Evolutionary conservation across 805 yeast genomes (phyloP).

Genomic region (Saturnispora halmiae): DNA sequence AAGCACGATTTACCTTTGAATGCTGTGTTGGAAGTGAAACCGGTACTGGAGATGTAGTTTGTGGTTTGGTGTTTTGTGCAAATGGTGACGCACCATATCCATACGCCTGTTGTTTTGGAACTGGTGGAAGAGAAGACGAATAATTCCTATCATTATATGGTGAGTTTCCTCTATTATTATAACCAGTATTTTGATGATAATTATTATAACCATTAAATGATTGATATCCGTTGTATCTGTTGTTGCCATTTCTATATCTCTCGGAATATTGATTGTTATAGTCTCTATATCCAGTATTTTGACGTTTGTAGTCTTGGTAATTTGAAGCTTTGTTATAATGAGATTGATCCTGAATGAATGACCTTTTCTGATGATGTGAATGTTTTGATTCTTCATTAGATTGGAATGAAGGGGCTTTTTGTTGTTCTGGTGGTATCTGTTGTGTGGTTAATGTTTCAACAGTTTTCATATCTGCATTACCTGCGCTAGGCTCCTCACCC

Average conservation of each 20-base stretch:
- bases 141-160: not conserved
- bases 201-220: not conserved
- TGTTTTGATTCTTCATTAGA: not conserved
- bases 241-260: not conserved
- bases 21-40: constrained; percentile 3
- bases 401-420: not conserved
- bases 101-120: constrained; percentile 6
- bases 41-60: not conserved
- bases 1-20: no score
- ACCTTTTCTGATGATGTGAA: not conserved
- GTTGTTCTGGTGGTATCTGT: not conserved
- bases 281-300: no score
- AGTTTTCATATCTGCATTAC: not conserved
- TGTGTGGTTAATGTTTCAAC: not conserved
- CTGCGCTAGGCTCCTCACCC: constrained; percentile 23
- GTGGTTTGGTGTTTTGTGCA: constrained; percentile 2
- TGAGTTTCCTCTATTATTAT: not conserved
- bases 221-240: no score
- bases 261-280: not conserved
- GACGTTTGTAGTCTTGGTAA: no score
- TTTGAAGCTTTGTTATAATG: no score
- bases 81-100: constrained; percentile 5
- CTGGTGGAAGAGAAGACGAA: constrained; percentile 1
- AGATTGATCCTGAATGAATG: no score
- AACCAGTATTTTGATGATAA: not conserved